These are phyloP conservation scores for Aspergillus novofumigatus DNA, from an alignment of 2,329 filamentous ascomycete species.

Conservation along the genomic window DNA sequence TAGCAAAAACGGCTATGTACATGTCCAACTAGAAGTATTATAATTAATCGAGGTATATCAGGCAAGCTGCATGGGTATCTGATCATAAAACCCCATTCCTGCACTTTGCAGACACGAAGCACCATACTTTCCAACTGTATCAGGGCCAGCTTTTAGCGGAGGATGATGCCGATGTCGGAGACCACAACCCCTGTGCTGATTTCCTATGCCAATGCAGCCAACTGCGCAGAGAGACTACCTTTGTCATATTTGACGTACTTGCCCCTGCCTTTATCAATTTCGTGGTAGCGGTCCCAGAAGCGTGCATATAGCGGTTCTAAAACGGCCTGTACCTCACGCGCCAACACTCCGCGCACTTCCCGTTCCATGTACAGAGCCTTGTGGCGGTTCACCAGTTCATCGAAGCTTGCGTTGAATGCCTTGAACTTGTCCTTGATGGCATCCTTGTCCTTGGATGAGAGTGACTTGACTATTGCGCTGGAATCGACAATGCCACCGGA, in stretches of 20 bases:
- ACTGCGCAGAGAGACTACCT: constrained; percentile 62
- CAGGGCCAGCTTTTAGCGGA: not conserved
- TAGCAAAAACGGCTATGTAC: not conserved
- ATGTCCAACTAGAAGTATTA: not conserved
- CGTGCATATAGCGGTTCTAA: constrained; percentile 91
- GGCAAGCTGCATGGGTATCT: not conserved
- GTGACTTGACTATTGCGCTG: constrained; percentile 73
- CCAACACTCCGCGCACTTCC: constrained; percentile 77
- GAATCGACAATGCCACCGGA: constrained; percentile 68
- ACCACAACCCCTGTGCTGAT: not conserved
- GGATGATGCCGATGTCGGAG: constrained; percentile 1
- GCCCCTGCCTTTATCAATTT: constrained; percentile 94
- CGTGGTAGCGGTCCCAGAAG: constrained; percentile 96
- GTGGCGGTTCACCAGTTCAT: constrained; percentile 79
- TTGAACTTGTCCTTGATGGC: constrained; percentile 95
- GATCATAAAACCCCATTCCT: not conserved
- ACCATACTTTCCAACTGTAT: not conserved
- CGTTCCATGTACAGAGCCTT: constrained; percentile 84
- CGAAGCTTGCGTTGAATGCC: constrained; percentile 84
- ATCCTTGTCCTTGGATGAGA: constrained; percentile 89
- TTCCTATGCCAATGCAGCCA: constrained; percentile 44
- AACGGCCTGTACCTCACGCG: constrained; percentile 80
- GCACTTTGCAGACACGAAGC: not conserved
- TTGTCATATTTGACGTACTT: constrained; percentile 99
- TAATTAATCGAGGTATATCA: not conserved